Evolutionary conservation across 2,329 filamentous ascomycete genomes (phyloP), one percentile per base, ranked within the genome.

Genomic region (Beauveria sp.): DNA sequence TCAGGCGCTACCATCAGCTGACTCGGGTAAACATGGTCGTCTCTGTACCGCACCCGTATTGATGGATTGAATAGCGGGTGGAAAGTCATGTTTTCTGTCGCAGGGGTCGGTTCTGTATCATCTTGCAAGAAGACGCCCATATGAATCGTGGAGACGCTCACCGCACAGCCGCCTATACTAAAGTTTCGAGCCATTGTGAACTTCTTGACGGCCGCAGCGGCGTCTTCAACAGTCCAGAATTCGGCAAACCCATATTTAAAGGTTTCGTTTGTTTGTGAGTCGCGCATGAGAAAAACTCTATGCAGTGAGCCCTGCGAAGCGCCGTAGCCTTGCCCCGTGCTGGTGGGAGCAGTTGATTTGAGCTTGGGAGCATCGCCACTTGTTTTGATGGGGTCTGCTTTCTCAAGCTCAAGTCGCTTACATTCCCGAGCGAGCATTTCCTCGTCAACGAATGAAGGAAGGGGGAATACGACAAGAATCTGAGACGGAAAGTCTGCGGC

Each of bases 221-320:
- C 89, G 71, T 94, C 90, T 70, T 89, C 85, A 20, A 91, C 77
- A 0, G 84, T 88, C 67, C 84, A 87, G 70, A 92, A 96, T 71
- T 96, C 91, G 1, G 87, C 91, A 72, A 96, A 96, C 0, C 90
- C 91, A 67, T 91, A 96, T 66, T 87, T 84, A 80, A 89, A 90
- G 56, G 87, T 91, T 63, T 90, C 86, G 59, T 90, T 83, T 4
- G 81, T 88, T 63, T 79, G 80, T 50, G 86, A 81, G 69, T 93
- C 89, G 60, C 91, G 84, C 67, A 94, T 86, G 28, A 96, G 76
- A 63, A 94, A 84, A 2, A 94, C 85, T 56, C 91, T 85, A 63
- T 88, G 84, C 9, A 96, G 76, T n/a, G 89, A 91, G 22, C 87
- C 86, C 37, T 87, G 85, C 61, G 82, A 84, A 4, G 91, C 90